phyloP scores from a whole-genome alignment of 1,284 basidiomycete species.

The Sanghuangporus weigelae region DNA sequence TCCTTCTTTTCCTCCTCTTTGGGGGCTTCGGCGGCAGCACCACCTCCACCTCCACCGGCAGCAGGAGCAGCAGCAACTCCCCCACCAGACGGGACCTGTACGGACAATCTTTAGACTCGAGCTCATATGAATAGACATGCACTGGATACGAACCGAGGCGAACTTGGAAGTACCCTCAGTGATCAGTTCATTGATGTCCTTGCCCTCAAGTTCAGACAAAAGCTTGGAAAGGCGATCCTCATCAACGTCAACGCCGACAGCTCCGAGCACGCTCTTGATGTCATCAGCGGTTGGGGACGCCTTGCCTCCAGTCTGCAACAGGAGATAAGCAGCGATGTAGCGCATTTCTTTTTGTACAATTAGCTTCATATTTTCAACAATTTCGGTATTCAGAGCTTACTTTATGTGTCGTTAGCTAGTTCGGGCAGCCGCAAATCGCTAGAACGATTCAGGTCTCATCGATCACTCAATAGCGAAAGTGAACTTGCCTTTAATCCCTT shows the following conservation, averaged over 20 bases:
- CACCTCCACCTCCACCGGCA: conserved; percentile 52
- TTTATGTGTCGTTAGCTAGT: conserved; percentile 28
- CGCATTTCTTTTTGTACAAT: conserved; percentile 55
- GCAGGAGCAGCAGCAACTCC: conserved; percentile 51
- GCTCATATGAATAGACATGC: conserved; percentile 24
- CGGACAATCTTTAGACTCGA: conserved; percentile 16
- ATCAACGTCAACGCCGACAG: conserved; percentile 90
- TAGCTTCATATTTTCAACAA: not conserved
- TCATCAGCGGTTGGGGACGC: conserved; percentile 82
- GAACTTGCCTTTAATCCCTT: conserved; percentile 76
- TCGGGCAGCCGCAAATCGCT: conserved; percentile 79
- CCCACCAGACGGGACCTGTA: conserved; percentile 77
- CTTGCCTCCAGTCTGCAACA: conserved; percentile 95
- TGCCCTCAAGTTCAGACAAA: conserved; percentile 90
- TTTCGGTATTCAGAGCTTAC: not conserved
- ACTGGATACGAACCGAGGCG: conserved; percentile 68
- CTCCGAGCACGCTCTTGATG: conserved; percentile 83
- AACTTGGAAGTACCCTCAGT: conserved; percentile 91
- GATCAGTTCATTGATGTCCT: conserved; percentile 88
- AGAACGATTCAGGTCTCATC: not conserved
- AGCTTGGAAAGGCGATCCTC: conserved; percentile 81
- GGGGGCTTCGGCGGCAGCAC: conserved; percentile 59
- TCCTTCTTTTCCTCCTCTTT: conserved; percentile 65
- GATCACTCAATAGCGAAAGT: not conserved
- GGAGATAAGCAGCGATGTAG: conserved; percentile 96